Conservation (phyloP, 495 filamentous ascomycete genomes). For the Staphylotrichum tortipilum region DNA sequence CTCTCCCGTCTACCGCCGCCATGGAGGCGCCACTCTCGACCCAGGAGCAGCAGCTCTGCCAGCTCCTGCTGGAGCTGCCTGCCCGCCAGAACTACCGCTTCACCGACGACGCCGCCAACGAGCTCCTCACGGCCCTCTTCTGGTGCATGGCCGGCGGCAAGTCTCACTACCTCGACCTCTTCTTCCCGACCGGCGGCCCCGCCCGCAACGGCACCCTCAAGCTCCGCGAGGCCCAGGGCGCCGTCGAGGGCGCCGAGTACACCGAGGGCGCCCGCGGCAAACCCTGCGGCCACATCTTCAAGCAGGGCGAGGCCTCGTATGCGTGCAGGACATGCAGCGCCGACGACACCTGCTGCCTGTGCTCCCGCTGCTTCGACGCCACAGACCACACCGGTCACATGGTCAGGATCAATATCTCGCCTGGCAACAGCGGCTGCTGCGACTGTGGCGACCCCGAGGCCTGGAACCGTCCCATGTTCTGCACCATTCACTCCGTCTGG, state of each 20-base stretch:
- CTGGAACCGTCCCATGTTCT: conserved; percentile 80
- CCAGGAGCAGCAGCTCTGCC: conserved; percentile 72
- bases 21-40: conserved; percentile 50
- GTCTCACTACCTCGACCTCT: conserved; percentile 58
- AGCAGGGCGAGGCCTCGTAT: conserved; percentile 83
- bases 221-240: conserved; percentile 78
- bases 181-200: conserved; percentile 67
- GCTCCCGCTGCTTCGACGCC: conserved; percentile 84
- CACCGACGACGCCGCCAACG: conserved; percentile 54
- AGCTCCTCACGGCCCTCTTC: conserved; percentile 72
- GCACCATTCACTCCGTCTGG: conserved; percentile 78
- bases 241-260: conserved; percentile 88
- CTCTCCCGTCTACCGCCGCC: conserved; percentile 6
- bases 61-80: conserved; percentile 64
- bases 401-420: conserved; percentile 75
- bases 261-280: conserved; percentile 85
- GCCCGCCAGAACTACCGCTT: conserved; percentile 62
- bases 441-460: conserved; percentile 95
- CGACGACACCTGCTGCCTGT: conserved; percentile 80
- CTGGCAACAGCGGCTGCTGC: conserved; percentile 89
- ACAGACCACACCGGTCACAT: conserved; percentile 93
- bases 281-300: conserved; percentile 96
- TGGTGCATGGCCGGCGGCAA: conserved; percentile 69
- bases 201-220: conserved; percentile 57
- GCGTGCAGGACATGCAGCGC: conserved; percentile 84